A percentile compares a stretch with the other conserved stretches of the same genome.
Conservation (phyloP, 1,284 basidiomycete species). For the Athelia sp. region DNA sequence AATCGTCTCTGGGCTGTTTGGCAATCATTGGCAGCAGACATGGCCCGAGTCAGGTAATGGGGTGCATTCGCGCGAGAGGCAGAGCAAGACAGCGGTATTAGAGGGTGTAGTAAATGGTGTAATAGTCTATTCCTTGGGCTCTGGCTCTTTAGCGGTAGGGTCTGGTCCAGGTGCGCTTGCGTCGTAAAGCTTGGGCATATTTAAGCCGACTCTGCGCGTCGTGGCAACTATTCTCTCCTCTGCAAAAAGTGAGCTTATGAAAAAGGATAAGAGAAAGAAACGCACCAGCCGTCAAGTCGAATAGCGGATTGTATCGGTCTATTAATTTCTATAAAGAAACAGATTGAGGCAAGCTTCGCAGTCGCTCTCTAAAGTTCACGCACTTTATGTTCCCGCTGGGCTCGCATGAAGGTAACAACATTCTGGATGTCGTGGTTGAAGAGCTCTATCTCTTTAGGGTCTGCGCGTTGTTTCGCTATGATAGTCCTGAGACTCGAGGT, state of each 20-base stretch:
- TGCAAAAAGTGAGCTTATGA: neutral
- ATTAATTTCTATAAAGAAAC: slow-evolving; percentile 53
- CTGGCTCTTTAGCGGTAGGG: no score
- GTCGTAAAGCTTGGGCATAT: slow-evolving; percentile 46
- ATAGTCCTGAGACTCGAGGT: slow-evolving; percentile 53
- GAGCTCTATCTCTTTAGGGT: slow-evolving; percentile 17
- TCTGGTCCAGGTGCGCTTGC: neutral
- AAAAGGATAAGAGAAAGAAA: neutral
- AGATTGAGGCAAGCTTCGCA: slow-evolving; percentile 5
- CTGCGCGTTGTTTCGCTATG: slow-evolving; percentile 36
- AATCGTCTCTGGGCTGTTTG: no score
- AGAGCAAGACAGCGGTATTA: no score
- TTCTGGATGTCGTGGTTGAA: slow-evolving; percentile 55
- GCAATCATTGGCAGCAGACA: no score
- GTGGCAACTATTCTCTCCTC: slow-evolving; percentile 82
- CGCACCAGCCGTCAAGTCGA: slow-evolving; percentile 57
- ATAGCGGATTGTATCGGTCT: slow-evolving; percentile 82
- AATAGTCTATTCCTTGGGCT: no score
- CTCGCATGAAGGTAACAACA: slow-evolving; percentile 64
- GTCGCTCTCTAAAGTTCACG: neutral
- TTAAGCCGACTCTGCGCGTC: slow-evolving; percentile 79
- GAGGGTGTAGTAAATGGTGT: no score
- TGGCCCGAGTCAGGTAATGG: no score
- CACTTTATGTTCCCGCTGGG: slow-evolving; percentile 58
- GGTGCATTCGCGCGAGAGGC: no score